Conservation (phyloP, 805 yeast species). For the Yarrowia sp. region DNA sequence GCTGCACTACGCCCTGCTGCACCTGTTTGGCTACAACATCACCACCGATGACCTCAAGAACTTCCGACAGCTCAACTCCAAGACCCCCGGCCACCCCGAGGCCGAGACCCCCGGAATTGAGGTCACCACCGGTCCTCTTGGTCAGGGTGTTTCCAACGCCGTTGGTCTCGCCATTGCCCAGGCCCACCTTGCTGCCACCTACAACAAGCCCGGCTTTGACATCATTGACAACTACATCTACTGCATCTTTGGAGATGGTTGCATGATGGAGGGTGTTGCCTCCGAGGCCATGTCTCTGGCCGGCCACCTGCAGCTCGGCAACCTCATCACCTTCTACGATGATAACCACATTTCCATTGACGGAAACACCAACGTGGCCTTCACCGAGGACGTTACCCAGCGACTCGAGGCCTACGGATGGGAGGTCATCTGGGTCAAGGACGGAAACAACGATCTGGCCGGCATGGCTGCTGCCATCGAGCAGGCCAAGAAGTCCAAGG, state of each 20-base stretch:
- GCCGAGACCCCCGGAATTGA: slow-evolving; percentile 41
- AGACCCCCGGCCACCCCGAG: slow-evolving; percentile 54
- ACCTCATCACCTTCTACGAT: slow-evolving; percentile 41
- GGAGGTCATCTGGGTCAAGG: slow-evolving; percentile 40
- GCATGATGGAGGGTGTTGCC: slow-evolving; percentile 44
- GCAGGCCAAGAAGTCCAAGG: slow-evolving; percentile 35
- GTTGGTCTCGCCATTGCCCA: slow-evolving; percentile 44
- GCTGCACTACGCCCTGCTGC: slow-evolving; percentile 77
- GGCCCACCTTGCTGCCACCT: slow-evolving; percentile 39
- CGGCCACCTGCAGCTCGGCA: slow-evolving; percentile 41
- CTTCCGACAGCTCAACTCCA: slow-evolving; percentile 86
- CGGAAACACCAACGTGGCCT: slow-evolving; percentile 40
- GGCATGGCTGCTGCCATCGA: slow-evolving; percentile 40
- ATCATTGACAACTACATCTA: slow-evolving; percentile 38
- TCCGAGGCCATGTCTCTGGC: slow-evolving; percentile 43
- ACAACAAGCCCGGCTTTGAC: slow-evolving; percentile 38
- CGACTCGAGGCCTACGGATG: slow-evolving; percentile 41
- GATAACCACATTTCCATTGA: slow-evolving; percentile 42
- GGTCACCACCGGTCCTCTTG: slow-evolving; percentile 44
- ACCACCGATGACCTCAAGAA: slow-evolving; percentile 80
- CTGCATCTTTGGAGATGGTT: slow-evolving; percentile 43
- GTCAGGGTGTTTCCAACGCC: slow-evolving; percentile 44
- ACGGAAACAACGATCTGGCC: slow-evolving; percentile 38
- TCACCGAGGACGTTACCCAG: slow-evolving; percentile 39
- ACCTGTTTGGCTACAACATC: slow-evolving; percentile 78